Percentiles rank a stretch among this genome's conserved stretches.
phyloP scores from a whole-genome alignment of 805 yeast species.

The Kodamaea neixiangensis region DNA sequence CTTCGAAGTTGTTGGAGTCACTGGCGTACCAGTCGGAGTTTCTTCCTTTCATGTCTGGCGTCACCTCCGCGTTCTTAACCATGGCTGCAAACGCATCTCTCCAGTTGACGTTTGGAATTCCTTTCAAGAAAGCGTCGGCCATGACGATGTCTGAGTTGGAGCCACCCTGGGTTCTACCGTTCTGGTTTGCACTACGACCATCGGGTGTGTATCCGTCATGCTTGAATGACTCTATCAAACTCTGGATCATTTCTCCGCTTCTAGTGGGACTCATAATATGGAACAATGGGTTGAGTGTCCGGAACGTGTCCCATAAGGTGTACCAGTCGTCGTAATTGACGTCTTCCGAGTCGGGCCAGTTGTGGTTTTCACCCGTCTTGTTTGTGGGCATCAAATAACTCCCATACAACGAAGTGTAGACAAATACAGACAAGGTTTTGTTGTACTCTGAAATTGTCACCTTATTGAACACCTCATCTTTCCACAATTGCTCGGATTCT shows the following conservation, averaged over 20 bases:
- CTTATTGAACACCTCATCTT: constrained; percentile 26
- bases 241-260: constrained; percentile 28
- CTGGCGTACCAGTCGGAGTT: constrained; percentile 25
- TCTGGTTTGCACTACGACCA: constrained; percentile 38
- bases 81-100: constrained; percentile 30
- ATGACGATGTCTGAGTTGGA: constrained; percentile 37
- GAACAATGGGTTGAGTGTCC: constrained; percentile 34
- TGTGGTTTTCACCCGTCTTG: constrained; percentile 33
- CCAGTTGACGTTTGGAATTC: constrained; percentile 30
- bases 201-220: constrained; percentile 40
- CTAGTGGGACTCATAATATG: constrained; percentile 26
- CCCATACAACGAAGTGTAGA: constrained; percentile 13
- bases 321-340: constrained; percentile 35
- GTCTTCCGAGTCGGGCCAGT: constrained; percentile 18
- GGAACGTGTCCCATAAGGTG: constrained; percentile 41
- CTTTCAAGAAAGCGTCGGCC: constrained; percentile 37
- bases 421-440: neutral
- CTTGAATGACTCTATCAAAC: constrained; percentile 29
- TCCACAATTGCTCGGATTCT: constrained; percentile 22
- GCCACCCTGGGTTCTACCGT: constrained; percentile 41
- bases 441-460: constrained; percentile 11
- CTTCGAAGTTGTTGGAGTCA: constrained; percentile 32
- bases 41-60: constrained; percentile 17
- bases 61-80: constrained; percentile 36
- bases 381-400: constrained; percentile 32